These are phyloP conservation scores for Clitoria ternatea DNA, from an alignment of 306 rosid species.

Conservation along the genomic window DNA sequence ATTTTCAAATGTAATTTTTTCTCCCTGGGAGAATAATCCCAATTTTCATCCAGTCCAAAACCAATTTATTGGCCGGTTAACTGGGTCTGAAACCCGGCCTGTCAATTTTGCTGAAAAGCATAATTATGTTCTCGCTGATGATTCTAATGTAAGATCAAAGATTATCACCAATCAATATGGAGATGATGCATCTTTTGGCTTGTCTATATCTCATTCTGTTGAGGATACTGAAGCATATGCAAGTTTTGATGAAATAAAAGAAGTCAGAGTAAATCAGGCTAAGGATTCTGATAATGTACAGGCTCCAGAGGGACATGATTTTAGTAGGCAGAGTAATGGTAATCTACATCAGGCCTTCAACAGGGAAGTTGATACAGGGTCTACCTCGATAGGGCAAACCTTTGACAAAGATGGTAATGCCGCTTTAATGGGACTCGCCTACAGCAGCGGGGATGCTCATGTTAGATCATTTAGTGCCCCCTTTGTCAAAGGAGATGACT, in stretches of 20 bases:
- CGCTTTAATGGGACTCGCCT: constrained; percentile 45
- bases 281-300: constrained; percentile 46
- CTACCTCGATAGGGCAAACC: constrained; percentile 43
- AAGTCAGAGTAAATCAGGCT: constrained; percentile 50
- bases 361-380: constrained; percentile 41
- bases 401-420: constrained; percentile 49
- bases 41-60: constrained; percentile 51
- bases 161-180: constrained; percentile 46
- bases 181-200: constrained; percentile 49
- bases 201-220: constrained; percentile 55
- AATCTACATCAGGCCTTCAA: constrained; percentile 44
- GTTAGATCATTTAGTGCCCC: constrained; percentile 38
- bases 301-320: constrained; percentile 27
- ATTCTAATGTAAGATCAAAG: constrained; percentile 52
- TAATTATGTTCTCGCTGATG: constrained; percentile 44
- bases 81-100: constrained; percentile 62
- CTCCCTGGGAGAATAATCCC: constrained; percentile 65
- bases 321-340: constrained; percentile 36
- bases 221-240: constrained; percentile 58
- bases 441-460: constrained; percentile 46
- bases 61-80: constrained; percentile 51
- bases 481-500: constrained; percentile 41
- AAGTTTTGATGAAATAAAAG: constrained; percentile 50
- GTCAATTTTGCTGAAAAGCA: constrained; percentile 44
- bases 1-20: constrained; percentile 45